Conservation (phyloP, 179 eudicot genomes). For the Nepenthes alata region DNA sequence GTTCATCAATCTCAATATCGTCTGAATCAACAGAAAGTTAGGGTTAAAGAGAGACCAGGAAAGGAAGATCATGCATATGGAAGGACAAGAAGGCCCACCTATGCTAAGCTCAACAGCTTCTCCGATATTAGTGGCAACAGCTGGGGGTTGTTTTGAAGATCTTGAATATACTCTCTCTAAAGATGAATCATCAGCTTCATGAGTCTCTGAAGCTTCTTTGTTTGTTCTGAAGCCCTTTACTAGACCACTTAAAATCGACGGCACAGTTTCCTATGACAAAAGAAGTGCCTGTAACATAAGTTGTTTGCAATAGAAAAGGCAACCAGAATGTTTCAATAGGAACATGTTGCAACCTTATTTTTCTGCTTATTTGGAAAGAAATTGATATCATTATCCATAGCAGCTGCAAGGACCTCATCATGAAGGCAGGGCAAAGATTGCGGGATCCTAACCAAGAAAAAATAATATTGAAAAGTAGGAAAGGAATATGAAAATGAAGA, state of each 20-base stretch:
- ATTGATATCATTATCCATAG: constrained; percentile 39
- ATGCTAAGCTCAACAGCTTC: constrained; percentile 41
- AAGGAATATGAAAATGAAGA: no score
- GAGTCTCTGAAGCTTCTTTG: neutral
- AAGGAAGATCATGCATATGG: neutral
- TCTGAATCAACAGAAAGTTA: constrained; percentile 34
- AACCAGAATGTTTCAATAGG: neutral
- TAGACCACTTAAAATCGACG: constrained; percentile 45
- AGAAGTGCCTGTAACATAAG: constrained; percentile 4
- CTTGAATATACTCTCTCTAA: constrained; percentile 35
- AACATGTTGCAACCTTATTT: constrained; percentile 35
- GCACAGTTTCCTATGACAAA: constrained; percentile 28
- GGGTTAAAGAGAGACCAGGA: constrained; percentile 5
- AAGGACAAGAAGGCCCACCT: constrained; percentile 8
- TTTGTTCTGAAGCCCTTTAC: constrained; percentile 32
- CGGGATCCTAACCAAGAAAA: constrained; percentile 30
- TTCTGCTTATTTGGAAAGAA: constrained; percentile 37
- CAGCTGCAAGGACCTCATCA: constrained; percentile 82
- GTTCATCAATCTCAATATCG: constrained; percentile 78
- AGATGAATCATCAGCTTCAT: constrained; percentile 25
- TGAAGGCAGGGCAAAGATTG: constrained; percentile 69
- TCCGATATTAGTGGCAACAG: constrained; percentile 7
- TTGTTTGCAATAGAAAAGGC: neutral
- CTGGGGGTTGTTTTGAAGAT: constrained; percentile 20
- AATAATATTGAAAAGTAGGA: neutral